Conservation (phyloP, 257 asterid species). For the Solanum lycopersicoides region DNA sequence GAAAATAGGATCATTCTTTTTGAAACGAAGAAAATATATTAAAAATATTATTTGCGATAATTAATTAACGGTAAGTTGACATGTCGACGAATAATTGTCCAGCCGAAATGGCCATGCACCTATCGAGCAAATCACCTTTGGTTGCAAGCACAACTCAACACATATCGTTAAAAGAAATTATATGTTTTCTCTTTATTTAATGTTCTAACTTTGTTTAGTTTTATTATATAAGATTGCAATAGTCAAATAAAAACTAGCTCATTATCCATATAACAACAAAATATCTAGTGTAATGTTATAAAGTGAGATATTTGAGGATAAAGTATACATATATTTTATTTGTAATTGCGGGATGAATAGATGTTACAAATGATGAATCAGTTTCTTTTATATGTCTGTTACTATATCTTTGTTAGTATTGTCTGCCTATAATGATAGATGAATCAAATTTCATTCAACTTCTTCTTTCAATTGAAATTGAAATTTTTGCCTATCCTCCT, state of each 20-base stretch:
- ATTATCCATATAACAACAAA: neutral
- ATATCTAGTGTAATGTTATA: neutral
- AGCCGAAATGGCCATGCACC: no score
- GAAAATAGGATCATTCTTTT: no score
- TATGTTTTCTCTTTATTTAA: neutral
- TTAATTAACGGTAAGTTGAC: neutral
- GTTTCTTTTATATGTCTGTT: no score
- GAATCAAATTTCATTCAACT: no score
- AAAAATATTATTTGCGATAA: no score
- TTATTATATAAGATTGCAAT: neutral
- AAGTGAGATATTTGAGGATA: neutral
- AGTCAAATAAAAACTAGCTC: neutral
- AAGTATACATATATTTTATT: neutral
- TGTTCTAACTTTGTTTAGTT: neutral
- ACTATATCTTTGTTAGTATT: no score
- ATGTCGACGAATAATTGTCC: neutral
- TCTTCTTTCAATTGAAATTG: no score
- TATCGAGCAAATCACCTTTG: neutral
- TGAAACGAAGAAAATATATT: rapidly evolving
- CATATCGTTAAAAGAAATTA: no score
- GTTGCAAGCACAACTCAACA: neutral
- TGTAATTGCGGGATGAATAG: no score
- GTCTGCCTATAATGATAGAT: no score
- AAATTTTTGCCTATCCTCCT: no score
- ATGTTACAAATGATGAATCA: no score